Evolutionary conservation across 75 land plant species (phyloP).

Genomic region (Adiantum capillusveneris): DNA sequence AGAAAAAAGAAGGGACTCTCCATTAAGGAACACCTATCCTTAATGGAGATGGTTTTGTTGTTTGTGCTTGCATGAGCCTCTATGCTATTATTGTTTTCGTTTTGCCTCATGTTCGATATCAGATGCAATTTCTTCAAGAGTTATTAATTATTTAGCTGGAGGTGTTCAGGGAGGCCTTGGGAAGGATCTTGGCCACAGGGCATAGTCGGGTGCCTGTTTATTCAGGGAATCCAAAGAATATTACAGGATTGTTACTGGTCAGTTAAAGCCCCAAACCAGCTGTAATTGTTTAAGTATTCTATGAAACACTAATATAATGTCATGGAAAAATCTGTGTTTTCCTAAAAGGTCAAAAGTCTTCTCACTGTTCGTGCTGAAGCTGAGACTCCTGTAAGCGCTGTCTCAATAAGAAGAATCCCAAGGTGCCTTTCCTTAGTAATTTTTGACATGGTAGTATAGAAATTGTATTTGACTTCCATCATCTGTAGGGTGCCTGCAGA

Average conservation of each 20-base stretch:
- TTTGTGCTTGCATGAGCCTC: not conserved
- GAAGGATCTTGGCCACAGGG: slow-evolving; percentile 84
- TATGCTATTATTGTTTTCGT: not conserved
- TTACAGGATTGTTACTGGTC: slow-evolving; percentile 4
- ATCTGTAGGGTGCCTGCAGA: slow-evolving; percentile 78
- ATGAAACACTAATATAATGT: not conserved
- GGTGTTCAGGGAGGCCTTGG: slow-evolving; percentile 95
- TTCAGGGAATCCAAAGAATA: slow-evolving; percentile 38
- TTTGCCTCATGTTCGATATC: not conserved
- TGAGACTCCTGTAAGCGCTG: slow-evolving; percentile 95
- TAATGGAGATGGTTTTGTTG: not conserved
- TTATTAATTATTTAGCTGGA: no score
- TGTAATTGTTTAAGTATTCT: not conserved
- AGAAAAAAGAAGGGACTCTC: no score
- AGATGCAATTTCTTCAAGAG: no score
- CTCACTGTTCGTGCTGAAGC: slow-evolving; percentile 91
- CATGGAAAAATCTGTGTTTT: not conserved
- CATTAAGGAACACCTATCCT: not conserved
- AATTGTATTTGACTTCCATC: not conserved
- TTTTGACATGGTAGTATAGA: not conserved
- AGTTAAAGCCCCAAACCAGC: not conserved
- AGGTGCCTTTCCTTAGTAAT: slow-evolving; percentile 31
- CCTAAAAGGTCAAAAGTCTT: slow-evolving; percentile 80
- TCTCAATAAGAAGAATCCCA: slow-evolving; percentile 87
- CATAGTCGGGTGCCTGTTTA: slow-evolving; percentile 97